These are phyloP conservation scores for Leersia perrieri DNA, from an alignment of 176 grass and related monocot species.

Conservation along the genomic window DNA sequence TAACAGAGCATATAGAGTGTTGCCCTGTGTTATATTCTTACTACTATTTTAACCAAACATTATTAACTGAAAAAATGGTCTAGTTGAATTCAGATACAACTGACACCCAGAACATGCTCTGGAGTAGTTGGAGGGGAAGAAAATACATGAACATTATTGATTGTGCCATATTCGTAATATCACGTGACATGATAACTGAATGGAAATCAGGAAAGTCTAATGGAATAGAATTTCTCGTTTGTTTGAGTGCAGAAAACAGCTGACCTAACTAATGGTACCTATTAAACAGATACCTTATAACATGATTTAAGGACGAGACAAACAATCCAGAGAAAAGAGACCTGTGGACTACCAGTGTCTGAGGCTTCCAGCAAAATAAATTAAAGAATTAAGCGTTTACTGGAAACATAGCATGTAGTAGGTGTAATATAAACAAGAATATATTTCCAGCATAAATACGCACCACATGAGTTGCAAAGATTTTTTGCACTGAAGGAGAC, in stretches of 20 bases:
- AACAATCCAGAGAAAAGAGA: neutral
- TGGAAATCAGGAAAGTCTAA: slow-evolving; percentile 14
- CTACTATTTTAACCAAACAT: neutral
- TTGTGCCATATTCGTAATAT: neutral
- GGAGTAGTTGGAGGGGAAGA: neutral
- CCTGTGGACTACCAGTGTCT: slow-evolving; percentile 7
- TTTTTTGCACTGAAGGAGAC: slow-evolving; percentile 66
- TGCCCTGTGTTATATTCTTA: neutral
- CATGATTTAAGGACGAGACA: neutral
- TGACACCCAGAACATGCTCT: neutral
- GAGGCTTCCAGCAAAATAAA: neutral
- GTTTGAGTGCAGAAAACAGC: slow-evolving; percentile 4
- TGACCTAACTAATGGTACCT: slow-evolving; percentile 5
- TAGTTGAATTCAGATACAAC: slow-evolving; percentile 11
- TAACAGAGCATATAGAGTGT: neutral
- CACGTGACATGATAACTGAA: slow-evolving; percentile 2
- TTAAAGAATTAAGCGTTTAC: neutral
- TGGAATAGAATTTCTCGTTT: neutral
- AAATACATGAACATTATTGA: neutral
- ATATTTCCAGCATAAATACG: slow-evolving; percentile 13
- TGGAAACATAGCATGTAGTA: neutral
- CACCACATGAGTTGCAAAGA: slow-evolving; percentile 84
- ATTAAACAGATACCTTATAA: neutral
- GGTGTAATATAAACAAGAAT: slow-evolving; percentile 13
- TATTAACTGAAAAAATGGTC: slow-evolving; percentile 19